Base-by-base conservation (phyloP, 208 protist species). In the Acanthamoeba culbertsoni region DNA sequence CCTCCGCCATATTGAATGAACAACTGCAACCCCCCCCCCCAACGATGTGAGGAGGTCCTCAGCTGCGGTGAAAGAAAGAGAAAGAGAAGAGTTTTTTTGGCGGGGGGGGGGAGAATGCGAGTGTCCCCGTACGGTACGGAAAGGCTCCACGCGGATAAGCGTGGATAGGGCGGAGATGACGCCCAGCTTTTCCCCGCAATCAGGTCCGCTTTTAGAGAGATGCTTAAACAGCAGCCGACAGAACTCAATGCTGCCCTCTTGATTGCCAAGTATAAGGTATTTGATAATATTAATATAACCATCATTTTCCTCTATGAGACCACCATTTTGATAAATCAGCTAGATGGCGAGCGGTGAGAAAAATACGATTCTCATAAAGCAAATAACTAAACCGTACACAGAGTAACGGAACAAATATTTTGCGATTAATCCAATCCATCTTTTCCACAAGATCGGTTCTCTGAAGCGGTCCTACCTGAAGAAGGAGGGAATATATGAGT, bases 341-440 rank as follows among this genome's bases (percentile, higher is more conserved):
- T 59, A 23, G 23, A 59, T 14, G 51, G 14, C 23, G 23, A 59
- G 51, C 23, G 16, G 51, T 59, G 51, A 59, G 51, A n/a, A n/a
- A 59, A 59, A 23, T 59, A 35, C 28, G 12, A 14, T n/a, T 75
- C 14, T 12, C 12, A 20, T 37, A 16, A 16, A 35, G 28, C 12
- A n/a, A 31, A 35, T 14, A 12, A 75, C 12, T 37, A 31, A 75
- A 35, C 12, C 3, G 75, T 55, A 88, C 48, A 0, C 20, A 7
- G 26, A 55, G 26, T 12, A 88, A 14, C 5, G 48, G 26, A 14
- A n/a, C 62, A 16, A 88, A 43, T 12, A 88, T 88, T 2, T 63
- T 14, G n/a, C 12, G 42, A 20, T 88, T 62, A 12, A 88, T 88
- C 77, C 77, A 88, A 33, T 88, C 77, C 77, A 88, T 88, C 77